Base-by-base conservation (phyloP, 179 eudicot genomes). In the Spinacia oleracea region DNA sequence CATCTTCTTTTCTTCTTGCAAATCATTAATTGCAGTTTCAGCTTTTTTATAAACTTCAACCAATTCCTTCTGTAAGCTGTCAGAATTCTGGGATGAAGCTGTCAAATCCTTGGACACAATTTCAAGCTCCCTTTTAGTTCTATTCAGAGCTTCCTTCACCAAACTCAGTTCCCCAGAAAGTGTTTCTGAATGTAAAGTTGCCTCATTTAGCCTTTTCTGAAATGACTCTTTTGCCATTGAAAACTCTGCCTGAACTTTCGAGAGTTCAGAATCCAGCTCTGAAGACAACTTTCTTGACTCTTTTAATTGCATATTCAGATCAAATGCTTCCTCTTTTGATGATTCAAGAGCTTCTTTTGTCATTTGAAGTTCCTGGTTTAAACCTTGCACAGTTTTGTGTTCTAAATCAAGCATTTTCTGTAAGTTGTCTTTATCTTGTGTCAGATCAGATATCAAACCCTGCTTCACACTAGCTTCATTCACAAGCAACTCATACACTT, bases 41-140 rank as follows among this genome's bases (percentile, higher is more conserved):
- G 84, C 89, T 83, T 86, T 87, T 67, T 84, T 83, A 73, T 86
- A 86, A 45, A 75, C 92, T 48, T 85, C 90, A 46, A 65, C 81
- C 42, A 96, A 83, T 83, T 96, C 96, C 58, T 86, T 88, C 84
- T 90, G 83, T 32, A 91, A 76, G 75, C 70, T 82, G 29, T 88
- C 86, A 15, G 84, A 78, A 67, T 77, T 74, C 74, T 84, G 82
- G 16, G 75, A 62, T 3, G 82, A 70, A n/a, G 79, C 72, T 40
- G 84, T 80, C 51, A 96, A 82, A 72, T 94, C 90, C 72, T 34
- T 31, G 12, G 89, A 83, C 80, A 80, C 67, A 48, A 18, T 72
- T 67, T 76, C 55, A 35, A 89, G 83, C 81, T 92, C 88, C 38
- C 80, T 82, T 77, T 84, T 81, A 14, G 90, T 80, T 75, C 80